A percentile compares a stretch with the other conserved stretches of the same genome.
These are phyloP conservation scores for Cladophialophora carrionii DNA, from an alignment of 2,329 filamentous ascomycete genomes.

Conservation along the genomic window DNA sequence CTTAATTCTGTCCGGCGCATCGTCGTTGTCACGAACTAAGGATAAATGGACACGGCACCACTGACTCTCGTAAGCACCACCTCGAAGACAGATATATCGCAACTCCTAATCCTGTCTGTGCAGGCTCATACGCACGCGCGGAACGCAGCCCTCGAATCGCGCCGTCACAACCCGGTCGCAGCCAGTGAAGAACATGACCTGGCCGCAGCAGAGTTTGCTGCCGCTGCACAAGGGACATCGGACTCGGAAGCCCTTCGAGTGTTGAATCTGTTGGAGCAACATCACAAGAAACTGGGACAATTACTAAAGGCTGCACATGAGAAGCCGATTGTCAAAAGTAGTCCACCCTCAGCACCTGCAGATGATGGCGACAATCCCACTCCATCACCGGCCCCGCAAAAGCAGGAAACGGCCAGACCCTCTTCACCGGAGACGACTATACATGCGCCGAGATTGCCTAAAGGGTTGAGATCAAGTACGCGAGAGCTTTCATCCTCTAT, in stretches of 20 bases:
- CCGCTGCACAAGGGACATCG: constrained; percentile 73
- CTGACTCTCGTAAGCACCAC: constrained; percentile 62
- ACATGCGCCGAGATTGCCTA: constrained; percentile 47
- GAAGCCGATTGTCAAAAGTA: constrained; percentile 45
- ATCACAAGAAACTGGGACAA: constrained; percentile 81
- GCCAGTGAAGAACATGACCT: constrained; percentile 86
- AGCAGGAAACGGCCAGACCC: constrained; percentile 36
- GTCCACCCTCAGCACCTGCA: neutral
- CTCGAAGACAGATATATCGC: constrained; percentile 11
- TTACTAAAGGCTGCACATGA: constrained; percentile 73
- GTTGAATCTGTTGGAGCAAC: constrained; percentile 79
- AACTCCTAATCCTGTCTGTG: constrained; percentile 36
- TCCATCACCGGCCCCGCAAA: constrained; percentile 11
- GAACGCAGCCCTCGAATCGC: constrained; percentile 75
- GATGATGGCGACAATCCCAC: constrained; percentile 5
- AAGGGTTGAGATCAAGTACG: constrained; percentile 54
- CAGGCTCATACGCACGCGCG: constrained; percentile 87
- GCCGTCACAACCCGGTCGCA: constrained; percentile 70
- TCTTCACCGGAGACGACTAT: constrained; percentile 43
- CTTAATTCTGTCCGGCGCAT: neutral
- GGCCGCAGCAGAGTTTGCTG: constrained; percentile 85
- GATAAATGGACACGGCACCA: constrained; percentile 68
- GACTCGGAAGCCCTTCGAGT: constrained; percentile 78
- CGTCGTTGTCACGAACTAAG: constrained; percentile 13
- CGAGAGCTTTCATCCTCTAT: constrained; percentile 80